Base-by-base conservation (phyloP, 1,139 yeast species). In the Zygosaccharomyces pseudobailii region DNA sequence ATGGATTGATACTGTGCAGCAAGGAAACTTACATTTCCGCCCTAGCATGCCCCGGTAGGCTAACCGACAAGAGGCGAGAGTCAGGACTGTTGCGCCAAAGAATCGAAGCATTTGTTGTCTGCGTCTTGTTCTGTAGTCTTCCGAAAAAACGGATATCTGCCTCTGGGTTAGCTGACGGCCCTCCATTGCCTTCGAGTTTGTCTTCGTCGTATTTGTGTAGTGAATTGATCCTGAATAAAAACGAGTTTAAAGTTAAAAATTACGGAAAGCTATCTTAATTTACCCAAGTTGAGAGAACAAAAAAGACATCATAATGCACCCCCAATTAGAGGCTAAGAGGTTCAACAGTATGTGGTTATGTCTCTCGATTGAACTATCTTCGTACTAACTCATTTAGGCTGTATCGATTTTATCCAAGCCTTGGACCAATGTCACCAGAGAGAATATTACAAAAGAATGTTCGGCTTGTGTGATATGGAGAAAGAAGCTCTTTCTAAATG, bases 371-470 rank as follows among this genome's bases (percentile, higher is more conserved):
- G 4, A 8, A 31, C 37, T 6, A 10, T 7, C 27, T 27, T 41
- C 30, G 36, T 44, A 50, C 54, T 52, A 41, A 41, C 43, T 28
- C 22, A 24, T 32, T 23, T 39, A 74, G 84, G 85, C 31, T 92
- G 98, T 66, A 82, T 79, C 43, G 85, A 83, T 53, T 76, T 89
- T 46, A 88, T 92, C 70, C 84, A 84, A 55, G 96, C 96, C 0
- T 76, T 92, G 10, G 96, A 90, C 62, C 84, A 87, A 63, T 92
- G 98, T 65, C 97, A 90, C 62, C 75, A 80, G 51, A 78, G 76
- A 52, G 86, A 83, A 50, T 85, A 83, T 56, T 59, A 86, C 54
- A 76, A 79, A 58, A 80, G 86, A 62, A 82, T 87, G n/a, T 71
- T 87, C 56, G 97, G 97, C 33, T 72, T 79, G 55, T 92, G 98